Evolutionary conservation across 345 rosid genomes (phyloP), one percentile per base, ranked within the genome.

Genomic region (Eutrema yunnanense): DNA sequence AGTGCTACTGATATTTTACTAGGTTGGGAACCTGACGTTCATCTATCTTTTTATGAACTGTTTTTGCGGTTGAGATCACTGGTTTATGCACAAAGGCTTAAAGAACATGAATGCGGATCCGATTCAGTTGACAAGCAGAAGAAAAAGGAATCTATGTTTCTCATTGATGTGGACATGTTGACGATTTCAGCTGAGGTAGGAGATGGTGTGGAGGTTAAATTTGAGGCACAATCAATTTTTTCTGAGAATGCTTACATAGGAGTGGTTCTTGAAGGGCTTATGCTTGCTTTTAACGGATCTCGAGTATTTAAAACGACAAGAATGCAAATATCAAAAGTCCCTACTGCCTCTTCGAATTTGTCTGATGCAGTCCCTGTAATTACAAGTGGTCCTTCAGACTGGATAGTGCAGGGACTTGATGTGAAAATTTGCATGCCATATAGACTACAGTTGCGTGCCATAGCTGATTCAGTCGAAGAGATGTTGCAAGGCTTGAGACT

Each of bases 171-270:
- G 67, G 96, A 93, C 82, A 79, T 62, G 80, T 79, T 93, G 73
- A 85, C 79, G 49, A 71, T 93, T 73, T 89, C 87, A 75, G 98
- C 92, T 75, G 88, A 51, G 59, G 88, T 69, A 38, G 98, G 98
- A 80, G 97, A 93, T 80, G 96, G 98, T 57, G 94, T 89, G 73
- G 95, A 89, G 51, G 84, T 81, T 47, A 64, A 50, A 70, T 75
- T 90, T 73, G 88, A 87, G 81, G 86, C 87, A 75, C 92, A 86
- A 19, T 93, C 98, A 78, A 90, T 93, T 73, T 90, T 93, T 78
- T 90, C 98, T 7, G 98, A 90, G 87, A 87, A 93, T 81, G 96
- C 92, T 11, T 84, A 85, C 34, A 89, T 90, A 72, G 98, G 98
- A 36, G 84, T 93, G 56, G 92, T 93, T 81, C 86, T 93, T 73